Evolutionary conservation across 768 basidiomycete genomes (phyloP), one percentile per base, ranked within the genome.

Genomic region (Tephrocybe sp.): DNA sequence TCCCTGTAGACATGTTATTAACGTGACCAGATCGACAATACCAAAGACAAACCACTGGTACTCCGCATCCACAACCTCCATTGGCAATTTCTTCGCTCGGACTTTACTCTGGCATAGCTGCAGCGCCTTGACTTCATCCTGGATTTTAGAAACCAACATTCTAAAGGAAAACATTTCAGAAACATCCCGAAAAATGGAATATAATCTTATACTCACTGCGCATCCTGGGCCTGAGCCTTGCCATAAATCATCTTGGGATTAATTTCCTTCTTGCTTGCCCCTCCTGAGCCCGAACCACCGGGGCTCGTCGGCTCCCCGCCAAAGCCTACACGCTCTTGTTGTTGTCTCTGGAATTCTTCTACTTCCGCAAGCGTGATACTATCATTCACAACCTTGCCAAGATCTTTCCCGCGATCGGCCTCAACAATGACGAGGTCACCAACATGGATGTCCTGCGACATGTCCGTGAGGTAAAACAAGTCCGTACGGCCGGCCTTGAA

Each of bases 41-140:
- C 10, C 13, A 49, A 39, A 1, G 20, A 72, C 87, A 23, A 50
- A 94, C 94, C 94, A 98, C 65, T 99, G 96, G 72, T 95, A 99
- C 70, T 98, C 96, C 30, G 95, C 96, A 68, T 98, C 96, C 43
- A 97, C 85, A 52, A 99, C 94, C 68, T 98, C 92, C 96, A 99
- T 99, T 14, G 94, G 94, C 63, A 98, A 72, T 65, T 93, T 93
- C 73, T 95, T 90, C 67, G 93, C 92, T 47, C 85, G 76, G 12
- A 97, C 95, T 68, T 98, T 98, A 53, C 77, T 89, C 68, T 92
- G 84, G 60, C 95, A 97, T 48, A 98, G 73, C 61, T 90, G 85
- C 39, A 99, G 72, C 17, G 96, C 96, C 70, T 95, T 94, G 50
- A 83, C 70, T 69, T 99, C 96, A 68, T 99, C 96, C 62, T 88